Conservation (phyloP, 768 basidiomycete genomes). For the Lactarius pseudohatsudake region DNA sequence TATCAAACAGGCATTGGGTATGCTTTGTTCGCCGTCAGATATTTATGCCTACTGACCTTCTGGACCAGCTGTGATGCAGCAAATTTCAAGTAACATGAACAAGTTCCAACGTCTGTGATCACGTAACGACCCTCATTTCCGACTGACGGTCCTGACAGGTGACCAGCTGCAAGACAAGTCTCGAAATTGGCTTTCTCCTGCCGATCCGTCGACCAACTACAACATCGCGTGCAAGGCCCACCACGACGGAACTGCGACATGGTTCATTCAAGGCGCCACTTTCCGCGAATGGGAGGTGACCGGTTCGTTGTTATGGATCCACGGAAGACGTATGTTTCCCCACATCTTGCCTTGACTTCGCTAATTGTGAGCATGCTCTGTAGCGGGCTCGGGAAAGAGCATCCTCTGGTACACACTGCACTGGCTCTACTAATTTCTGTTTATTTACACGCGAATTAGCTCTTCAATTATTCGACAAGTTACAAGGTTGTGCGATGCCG, state of each 20-base stretch:
- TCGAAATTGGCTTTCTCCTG: background rate
- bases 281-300: background rate
- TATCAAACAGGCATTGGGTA: background rate
- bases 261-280: constrained; percentile 3
- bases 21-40: too few species aligned
- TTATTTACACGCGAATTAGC: background rate
- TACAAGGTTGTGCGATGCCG: background rate
- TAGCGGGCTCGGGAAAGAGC: too few species aligned
- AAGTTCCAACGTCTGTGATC: background rate
- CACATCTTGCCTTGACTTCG: too few species aligned
- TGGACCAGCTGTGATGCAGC: background rate
- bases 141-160: background rate
- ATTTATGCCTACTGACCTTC: background rate
- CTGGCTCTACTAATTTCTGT: background rate
- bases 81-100: background rate
- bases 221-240: background rate
- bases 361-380: too few species aligned
- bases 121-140: too few species aligned
- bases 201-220: background rate
- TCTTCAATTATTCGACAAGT: background rate
- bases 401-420: background rate
- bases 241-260: constrained; percentile 5
- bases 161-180: background rate
- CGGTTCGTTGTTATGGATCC: constrained; percentile 1
- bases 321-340: constrained; percentile 4